A percentile compares a stretch with the other conserved stretches of the same genome.
Evolutionary conservation across 2,329 filamentous ascomycete genomes (phyloP).

Genomic region (Exserohilum turcica): DNA sequence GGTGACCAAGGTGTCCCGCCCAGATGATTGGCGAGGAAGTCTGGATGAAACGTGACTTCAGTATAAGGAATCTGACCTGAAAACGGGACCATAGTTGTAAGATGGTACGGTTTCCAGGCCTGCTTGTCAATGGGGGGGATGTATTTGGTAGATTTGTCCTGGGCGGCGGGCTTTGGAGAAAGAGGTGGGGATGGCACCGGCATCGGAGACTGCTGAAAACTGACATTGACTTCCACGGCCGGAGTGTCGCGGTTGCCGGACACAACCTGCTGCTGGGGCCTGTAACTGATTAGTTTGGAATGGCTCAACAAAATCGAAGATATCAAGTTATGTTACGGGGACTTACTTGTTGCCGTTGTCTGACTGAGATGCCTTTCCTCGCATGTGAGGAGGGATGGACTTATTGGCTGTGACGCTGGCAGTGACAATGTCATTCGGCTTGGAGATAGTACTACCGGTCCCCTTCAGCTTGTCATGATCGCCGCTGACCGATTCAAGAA

Average conservation of each 20-base stretch:
- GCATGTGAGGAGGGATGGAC: slow-evolving; percentile 28
- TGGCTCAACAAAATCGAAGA: background rate
- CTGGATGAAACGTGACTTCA: slow-evolving; percentile 46
- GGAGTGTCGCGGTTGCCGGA: slow-evolving; percentile 13
- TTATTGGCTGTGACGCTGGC: slow-evolving; percentile 11
- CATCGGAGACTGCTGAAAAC: slow-evolving; percentile 5
- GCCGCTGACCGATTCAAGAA: slow-evolving; percentile 8
- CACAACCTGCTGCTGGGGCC: background rate
- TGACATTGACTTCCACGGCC: no score
- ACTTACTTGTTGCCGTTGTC: slow-evolving; percentile 10
- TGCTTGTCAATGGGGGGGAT: slow-evolving; percentile 9
- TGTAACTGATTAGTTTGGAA: slow-evolving; percentile 7
- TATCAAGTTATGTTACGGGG: background rate
- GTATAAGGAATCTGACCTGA: slow-evolving; percentile 28
- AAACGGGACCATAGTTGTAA: slow-evolving; percentile 40
- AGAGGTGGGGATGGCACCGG: slow-evolving; percentile 17
- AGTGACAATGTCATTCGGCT: slow-evolving; percentile 10
- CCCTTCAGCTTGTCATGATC: slow-evolving; percentile 17
- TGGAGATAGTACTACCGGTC: slow-evolving; percentile 9
- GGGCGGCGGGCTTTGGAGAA: slow-evolving; percentile 13
- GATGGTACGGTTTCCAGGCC: slow-evolving; percentile 46
- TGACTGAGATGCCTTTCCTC: slow-evolving; percentile 4
- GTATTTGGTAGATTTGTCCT: slow-evolving; percentile 19
- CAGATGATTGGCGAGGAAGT: slow-evolving; percentile 47
- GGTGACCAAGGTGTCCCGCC: slow-evolving; percentile 49